Conservation (phyloP, 129 eudicot species). For the Rutidosis leptorrhynchoides region DNA sequence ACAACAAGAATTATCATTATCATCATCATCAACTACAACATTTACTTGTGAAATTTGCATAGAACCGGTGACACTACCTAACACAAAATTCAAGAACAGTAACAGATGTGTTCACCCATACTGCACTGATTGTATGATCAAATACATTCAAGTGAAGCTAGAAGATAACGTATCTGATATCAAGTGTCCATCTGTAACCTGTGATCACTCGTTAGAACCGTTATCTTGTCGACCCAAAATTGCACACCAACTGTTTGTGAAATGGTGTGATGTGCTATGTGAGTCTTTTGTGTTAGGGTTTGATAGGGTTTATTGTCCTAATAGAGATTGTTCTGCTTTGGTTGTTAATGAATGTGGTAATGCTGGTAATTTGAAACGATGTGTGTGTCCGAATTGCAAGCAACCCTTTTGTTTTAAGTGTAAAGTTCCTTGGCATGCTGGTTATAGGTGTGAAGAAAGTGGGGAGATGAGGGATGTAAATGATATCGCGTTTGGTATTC, state of each 20-base stretch:
- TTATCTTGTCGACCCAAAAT: conserved; percentile 36
- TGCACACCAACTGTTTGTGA: conserved; percentile 39
- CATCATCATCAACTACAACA: conserved; percentile 16
- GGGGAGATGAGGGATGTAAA: conserved; percentile 51
- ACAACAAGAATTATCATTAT: conserved; percentile 20
- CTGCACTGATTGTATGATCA: conserved; percentile 60
- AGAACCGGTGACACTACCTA: conserved; percentile 44
- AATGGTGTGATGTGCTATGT: conserved; percentile 70
- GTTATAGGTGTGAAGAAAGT: conserved; percentile 68
- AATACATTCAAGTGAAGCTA: conserved; percentile 53
- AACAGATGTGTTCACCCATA: conserved; percentile 46
- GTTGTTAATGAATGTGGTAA: conserved; percentile 68
- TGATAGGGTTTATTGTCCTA: conserved; percentile 60
- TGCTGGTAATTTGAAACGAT: conserved; percentile 29
- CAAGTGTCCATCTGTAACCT: conserved; percentile 45
- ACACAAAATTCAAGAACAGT: conserved; percentile 30
- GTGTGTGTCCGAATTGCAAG: conserved; percentile 58
- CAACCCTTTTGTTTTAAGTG: conserved; percentile 53
- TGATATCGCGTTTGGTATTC: conserved; percentile 67
- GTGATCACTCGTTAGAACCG: conserved; percentile 43
- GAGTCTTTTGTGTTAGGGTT: conserved; percentile 41
- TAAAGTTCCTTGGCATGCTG: conserved; percentile 60
- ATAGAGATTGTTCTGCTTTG: conserved; percentile 56
- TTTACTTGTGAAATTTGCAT: conserved; percentile 76
- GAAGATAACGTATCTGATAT: conserved; percentile 46